Percentiles rank a stretch among this genome's conserved stretches.
Evolutionary conservation across 2,329 filamentous ascomycete species (phyloP).

Genomic region (Curvularia eragrostidis): DNA sequence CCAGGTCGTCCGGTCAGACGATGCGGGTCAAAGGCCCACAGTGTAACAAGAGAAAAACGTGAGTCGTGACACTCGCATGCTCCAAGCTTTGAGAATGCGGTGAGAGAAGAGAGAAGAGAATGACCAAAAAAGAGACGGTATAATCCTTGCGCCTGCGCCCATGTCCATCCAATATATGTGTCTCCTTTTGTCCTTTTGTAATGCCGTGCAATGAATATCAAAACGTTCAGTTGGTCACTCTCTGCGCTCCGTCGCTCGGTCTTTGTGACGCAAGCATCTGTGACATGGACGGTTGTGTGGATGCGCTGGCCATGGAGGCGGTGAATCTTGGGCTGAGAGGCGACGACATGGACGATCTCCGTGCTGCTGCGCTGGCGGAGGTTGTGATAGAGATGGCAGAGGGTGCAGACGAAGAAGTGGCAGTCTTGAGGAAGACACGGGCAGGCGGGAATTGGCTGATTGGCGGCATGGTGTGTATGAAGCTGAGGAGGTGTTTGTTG

Average conservation of each 20-base stretch:
- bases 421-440: slow-evolving; percentile 39
- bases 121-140: neutral
- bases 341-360: slow-evolving; percentile 18
- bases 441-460: slow-evolving; percentile 45
- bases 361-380: neutral
- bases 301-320: slow-evolving; percentile 24
- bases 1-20: neutral
- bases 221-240: slow-evolving; percentile 8
- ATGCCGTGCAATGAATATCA: neutral
- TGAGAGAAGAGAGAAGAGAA: neutral
- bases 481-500: neutral
- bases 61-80: neutral
- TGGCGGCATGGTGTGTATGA: slow-evolving; percentile 34
- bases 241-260: neutral
- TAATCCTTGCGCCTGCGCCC: neutral
- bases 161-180: neutral
- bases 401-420: slow-evolving; percentile 11
- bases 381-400: slow-evolving; percentile 10
- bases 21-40: neutral
- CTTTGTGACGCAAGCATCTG: slow-evolving; percentile 30
- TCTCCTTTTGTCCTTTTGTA: neutral
- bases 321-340: slow-evolving; percentile 25
- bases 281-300: slow-evolving; percentile 28
- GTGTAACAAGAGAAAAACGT: neutral
- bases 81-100: neutral